Base-by-base conservation (phyloP, 179 eudicot genomes). In the Corrigiola litoralis region DNA sequence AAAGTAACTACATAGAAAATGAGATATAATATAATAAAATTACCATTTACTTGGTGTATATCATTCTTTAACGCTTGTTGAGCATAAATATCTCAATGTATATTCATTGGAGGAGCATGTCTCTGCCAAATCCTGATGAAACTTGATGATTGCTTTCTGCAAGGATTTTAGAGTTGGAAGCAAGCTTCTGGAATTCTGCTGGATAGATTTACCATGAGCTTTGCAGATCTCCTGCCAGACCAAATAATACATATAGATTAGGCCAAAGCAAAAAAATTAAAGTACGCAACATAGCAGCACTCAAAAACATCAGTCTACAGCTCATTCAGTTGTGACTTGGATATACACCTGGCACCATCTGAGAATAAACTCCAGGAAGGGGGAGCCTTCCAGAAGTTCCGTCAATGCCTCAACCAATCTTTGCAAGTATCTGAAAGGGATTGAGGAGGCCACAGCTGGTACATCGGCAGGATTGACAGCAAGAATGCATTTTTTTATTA, bases 41-140 rank as follows among this genome's bases (percentile, higher is more conserved):
- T 73, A 74, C 56, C 66, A 36, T 5, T 45, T 24, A 17, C 48
- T 46, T n/a, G 45, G 52, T 23, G 42, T 47, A 24, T 27, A 32
- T 75, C 77, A 84, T 52, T 79, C 74, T 66, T 63, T 70, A 60
- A 63, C 50, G 57, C 85, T 76, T 31, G 89, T 68, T 27, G 91
- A 82, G 78, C 96, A 86, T 21, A 94, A 64, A 82, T 90, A 94
- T 64, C 81, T 81, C 49, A 94, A 84, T 68, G 84, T 66, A 68
- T 94, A 94, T 72, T 94, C 99, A 60, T 94, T 94, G 40, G 97
- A 90, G 47, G 97, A 90, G 67, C 97, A 94, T 17, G 81, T 88
- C 49, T 90, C 97, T 0, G 96, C 89, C 80, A 94, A 79, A 83
- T 94, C 99, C 68, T 88, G 96, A 84, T 90, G 96, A 51, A 79